Evolutionary conservation across 2,329 filamentous ascomycete genomes (phyloP).

Genomic region (Colletotrichum trifolii): DNA sequence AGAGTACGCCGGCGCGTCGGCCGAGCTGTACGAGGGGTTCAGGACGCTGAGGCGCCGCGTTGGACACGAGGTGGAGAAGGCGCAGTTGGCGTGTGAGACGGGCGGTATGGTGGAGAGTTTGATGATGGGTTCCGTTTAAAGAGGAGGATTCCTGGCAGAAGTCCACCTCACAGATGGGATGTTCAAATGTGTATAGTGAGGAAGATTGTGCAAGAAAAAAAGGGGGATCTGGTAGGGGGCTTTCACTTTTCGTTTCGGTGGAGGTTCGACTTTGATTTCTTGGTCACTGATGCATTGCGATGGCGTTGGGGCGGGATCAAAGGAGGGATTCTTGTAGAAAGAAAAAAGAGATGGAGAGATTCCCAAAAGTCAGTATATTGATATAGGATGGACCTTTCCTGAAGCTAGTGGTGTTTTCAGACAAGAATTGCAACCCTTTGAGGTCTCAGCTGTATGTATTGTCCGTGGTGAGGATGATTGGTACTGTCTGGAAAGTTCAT

Average conservation of each 20-base stretch:
- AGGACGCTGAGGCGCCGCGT: slow-evolving; percentile 77
- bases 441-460: no score
- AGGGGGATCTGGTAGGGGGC: not conserved
- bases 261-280: slow-evolving; percentile 7
- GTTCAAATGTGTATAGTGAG: not conserved
- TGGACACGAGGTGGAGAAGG: slow-evolving; percentile 80
- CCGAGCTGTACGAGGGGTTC: slow-evolving; percentile 78
- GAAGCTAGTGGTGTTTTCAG: no score
- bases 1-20: slow-evolving; percentile 78
- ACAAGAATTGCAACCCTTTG: no score
- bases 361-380: no score
- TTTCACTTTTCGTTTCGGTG: slow-evolving; percentile 31
- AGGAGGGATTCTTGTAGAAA: slow-evolving; percentile 26
- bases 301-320: slow-evolving; percentile 46
- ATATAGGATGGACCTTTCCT: no score
- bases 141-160: not conserved
- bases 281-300: slow-evolving; percentile 51
- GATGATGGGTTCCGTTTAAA: slow-evolving; percentile 59
- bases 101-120: slow-evolving; percentile 86
- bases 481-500: no score
- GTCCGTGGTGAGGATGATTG: no score
- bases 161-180: not conserved
- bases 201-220: not conserved
- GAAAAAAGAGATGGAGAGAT: slow-evolving; percentile 12
- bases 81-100: slow-evolving; percentile 84